Percentiles rank a stretch among this genome's conserved stretches.
These are phyloP conservation scores for Globisporangium polare DNA, from an alignment of 352 stramenopile species.

Conservation along the genomic window DNA sequence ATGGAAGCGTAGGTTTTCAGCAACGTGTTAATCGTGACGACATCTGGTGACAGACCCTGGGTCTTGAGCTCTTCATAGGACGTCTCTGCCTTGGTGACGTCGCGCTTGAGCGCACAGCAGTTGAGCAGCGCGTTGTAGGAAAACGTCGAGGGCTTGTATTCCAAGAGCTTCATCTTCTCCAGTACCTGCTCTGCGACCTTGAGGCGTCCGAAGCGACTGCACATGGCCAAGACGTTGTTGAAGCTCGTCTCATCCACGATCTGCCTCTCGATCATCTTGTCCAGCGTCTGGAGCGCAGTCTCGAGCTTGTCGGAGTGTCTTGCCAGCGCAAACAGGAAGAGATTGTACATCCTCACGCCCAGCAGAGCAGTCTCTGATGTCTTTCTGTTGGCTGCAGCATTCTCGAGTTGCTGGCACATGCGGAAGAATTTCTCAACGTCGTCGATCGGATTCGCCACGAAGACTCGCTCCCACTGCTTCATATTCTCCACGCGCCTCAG, in stretches of 20 bases:
- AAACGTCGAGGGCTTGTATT: conserved; percentile 3
- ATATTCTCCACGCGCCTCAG: conserved; percentile 5
- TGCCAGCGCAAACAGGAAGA: conserved; percentile 12
- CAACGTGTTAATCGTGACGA: conserved; percentile 52
- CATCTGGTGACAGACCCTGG: conserved; percentile 23
- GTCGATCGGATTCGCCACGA: not conserved
- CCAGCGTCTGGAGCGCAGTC: conserved; percentile 29
- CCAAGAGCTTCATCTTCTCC: conserved; percentile 28
- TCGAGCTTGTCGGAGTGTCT: conserved; percentile 13
- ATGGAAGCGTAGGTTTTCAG: conserved; percentile 33
- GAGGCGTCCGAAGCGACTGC: conserved; percentile 28
- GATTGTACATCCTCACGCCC: conserved; percentile 9
- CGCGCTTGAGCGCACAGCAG: conserved; percentile 29
- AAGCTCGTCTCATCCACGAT: conserved; percentile 25
- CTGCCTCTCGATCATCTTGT: conserved; percentile 27
- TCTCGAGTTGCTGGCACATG: conserved; percentile 7
- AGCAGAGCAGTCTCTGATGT: not conserved
- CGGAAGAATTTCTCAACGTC: conserved; percentile 14
- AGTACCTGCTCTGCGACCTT: conserved; percentile 31
- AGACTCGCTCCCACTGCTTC: conserved; percentile 18
- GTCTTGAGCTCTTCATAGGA: conserved; percentile 37
- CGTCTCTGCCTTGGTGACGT: conserved; percentile 25
- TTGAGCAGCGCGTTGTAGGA: conserved; percentile 50
- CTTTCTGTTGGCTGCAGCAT: not conserved
- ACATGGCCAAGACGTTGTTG: conserved; percentile 33